phyloP scores from a whole-genome alignment of 495 filamentous ascomycete genomes.

The Thermothielavioides terrestris region DNA sequence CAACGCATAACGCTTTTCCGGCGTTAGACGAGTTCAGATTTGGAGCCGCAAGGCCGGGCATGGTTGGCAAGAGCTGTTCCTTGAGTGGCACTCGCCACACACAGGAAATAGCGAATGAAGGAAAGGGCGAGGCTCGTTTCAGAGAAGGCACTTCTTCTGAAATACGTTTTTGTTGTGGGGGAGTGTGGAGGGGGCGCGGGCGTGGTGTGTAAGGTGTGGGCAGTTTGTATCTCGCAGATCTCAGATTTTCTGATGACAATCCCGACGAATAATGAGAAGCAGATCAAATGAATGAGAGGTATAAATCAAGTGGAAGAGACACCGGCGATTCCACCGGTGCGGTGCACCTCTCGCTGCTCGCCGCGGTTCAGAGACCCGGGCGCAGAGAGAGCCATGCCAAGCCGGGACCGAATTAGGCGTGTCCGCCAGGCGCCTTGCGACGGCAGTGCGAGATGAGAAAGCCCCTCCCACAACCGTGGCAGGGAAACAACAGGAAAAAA shows the following conservation, averaged over 20 bases:
- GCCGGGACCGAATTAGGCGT: too few species aligned
- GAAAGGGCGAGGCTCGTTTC: not conserved
- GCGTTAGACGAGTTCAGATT: constrained; percentile 6
- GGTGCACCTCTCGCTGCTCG: too few species aligned
- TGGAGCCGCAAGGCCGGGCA: constrained; percentile 15
- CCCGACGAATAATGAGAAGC: not conserved
- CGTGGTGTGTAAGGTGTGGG: not conserved
- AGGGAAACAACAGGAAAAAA: not conserved
- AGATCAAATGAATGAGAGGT: not conserved
- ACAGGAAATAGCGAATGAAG: not conserved
- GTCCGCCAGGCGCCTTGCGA: too few species aligned
- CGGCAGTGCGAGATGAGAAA: too few species aligned
- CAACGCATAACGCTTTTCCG: not conserved
- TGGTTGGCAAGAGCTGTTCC: not conserved
- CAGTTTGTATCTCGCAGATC: constrained; percentile 1
- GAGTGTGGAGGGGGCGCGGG: not conserved
- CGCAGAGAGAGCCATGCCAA: too few species aligned
- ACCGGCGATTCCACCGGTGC: too few species aligned
- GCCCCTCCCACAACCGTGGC: too few species aligned
- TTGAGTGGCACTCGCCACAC: constrained; percentile 9
- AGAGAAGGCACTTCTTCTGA: not conserved
- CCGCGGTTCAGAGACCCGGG: too few species aligned
- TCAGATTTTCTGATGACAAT: not conserved
- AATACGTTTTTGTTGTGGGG: not conserved
- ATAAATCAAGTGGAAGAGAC: too few species aligned